Percentiles rank a stretch among this genome's conserved stretches.
phyloP scores from a whole-genome alignment of 768 basidiomycete species.

The Gloeopeniophorella convolvens region DNA sequence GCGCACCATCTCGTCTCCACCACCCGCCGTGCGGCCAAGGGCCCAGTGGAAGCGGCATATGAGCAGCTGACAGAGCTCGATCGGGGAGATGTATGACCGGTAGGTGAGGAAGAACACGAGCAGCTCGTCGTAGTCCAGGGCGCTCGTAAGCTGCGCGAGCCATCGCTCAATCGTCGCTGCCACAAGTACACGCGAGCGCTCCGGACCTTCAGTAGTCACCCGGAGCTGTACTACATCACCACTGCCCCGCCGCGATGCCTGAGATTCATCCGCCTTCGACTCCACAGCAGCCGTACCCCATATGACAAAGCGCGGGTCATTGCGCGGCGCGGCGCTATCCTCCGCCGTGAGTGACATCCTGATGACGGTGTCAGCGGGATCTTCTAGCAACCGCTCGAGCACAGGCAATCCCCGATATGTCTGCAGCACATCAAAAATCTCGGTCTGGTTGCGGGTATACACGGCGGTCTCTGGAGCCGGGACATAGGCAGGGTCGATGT shows the following conservation, averaged over 20 bases:
- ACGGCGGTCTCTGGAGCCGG: constrained; percentile 44
- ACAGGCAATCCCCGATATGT: constrained; percentile 72
- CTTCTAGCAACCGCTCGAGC: constrained; percentile 57
- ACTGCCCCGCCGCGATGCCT: constrained; percentile 18
- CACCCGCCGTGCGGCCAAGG: constrained; percentile 41
- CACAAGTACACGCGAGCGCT: constrained; percentile 51
- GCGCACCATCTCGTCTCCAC: constrained; percentile 62
- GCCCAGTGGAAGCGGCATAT: constrained; percentile 91
- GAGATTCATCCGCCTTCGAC: constrained; percentile 22
- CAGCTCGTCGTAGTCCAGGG: constrained; percentile 80
- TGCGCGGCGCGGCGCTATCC: constrained; percentile 64
- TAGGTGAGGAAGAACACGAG: constrained; percentile 91
- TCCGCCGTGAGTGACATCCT: constrained; percentile 62
- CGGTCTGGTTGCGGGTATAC: constrained; percentile 61
- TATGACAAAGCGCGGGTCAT: constrained; percentile 87
- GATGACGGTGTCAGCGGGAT: constrained; percentile 57
- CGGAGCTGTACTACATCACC: constrained; percentile 9
- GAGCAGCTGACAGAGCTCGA: constrained; percentile 76
- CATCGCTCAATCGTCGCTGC: constrained; percentile 91
- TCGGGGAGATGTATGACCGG: constrained; percentile 71
- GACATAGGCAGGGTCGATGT: constrained; percentile 24
- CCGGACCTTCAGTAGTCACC: constrained; percentile 25
- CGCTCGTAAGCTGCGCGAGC: constrained; percentile 86
- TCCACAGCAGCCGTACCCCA: constrained; percentile 61
- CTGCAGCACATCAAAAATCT: constrained; percentile 77